Conservation (phyloP, 176 grass and related monocot genomes). For the Cenchrus purpureus region DNA sequence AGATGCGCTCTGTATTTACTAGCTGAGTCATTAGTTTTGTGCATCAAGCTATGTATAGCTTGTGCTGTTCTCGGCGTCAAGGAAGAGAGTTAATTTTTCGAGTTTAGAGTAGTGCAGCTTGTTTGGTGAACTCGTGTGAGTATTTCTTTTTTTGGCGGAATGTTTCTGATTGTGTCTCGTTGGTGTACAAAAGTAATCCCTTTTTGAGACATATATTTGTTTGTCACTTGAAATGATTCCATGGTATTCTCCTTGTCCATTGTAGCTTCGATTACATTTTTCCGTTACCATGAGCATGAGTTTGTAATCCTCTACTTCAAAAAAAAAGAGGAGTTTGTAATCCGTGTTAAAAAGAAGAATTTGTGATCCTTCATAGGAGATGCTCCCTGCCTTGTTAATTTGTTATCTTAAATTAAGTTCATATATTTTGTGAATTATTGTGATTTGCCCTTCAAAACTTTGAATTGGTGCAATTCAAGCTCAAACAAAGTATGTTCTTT, state of each 20-base stretch:
- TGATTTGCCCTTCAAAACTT: not conserved
- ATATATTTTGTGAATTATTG: not conserved
- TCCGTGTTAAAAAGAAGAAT: not conserved
- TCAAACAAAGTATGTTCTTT: not conserved
- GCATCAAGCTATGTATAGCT: not conserved
- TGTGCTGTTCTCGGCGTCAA: not conserved
- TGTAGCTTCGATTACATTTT: not conserved
- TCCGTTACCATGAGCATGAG: not conserved
- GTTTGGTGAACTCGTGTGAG: not conserved
- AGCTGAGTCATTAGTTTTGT: conserved; percentile 9
- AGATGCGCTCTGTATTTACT: not conserved
- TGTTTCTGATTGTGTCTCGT: not conserved
- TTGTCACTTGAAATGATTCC: not conserved
- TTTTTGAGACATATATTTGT: not conserved
- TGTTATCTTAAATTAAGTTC: not conserved
- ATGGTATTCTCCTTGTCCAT: not conserved
- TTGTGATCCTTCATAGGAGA: not conserved
- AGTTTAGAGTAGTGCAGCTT: conserved; percentile 4
- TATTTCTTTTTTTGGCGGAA: not conserved
- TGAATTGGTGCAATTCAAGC: not conserved
- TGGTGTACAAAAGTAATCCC: not conserved
- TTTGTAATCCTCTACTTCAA: too few relatives aligned
- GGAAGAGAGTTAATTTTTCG: not conserved
- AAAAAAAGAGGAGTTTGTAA: too few relatives aligned
- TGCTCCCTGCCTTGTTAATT: not conserved